Conservation (phyloP, 2,329 filamentous ascomycete species). For the Sporothrix inflata region DNA sequence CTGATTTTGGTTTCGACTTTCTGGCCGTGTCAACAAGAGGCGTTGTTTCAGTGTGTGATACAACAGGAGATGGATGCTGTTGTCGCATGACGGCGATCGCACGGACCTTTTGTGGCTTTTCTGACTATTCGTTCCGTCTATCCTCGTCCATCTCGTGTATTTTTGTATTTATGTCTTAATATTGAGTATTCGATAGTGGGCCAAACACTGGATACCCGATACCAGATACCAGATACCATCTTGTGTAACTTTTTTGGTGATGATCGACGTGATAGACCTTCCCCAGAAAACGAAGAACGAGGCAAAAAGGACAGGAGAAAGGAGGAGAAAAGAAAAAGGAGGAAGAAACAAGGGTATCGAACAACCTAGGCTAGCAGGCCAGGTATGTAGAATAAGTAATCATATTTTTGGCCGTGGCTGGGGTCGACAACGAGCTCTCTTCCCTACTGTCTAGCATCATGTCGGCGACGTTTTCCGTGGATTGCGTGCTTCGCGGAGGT, state of each 20-base stretch:
- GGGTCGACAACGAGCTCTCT: not conserved
- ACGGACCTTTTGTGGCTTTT: no score
- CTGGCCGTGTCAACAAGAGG: not conserved
- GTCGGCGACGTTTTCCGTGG: not conserved
- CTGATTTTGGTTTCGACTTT: not conserved
- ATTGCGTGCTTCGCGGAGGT: slow-evolving; percentile 1
- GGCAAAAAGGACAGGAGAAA: not conserved
- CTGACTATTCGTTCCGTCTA: not conserved
- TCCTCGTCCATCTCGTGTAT: no score
- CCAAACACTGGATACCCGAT: not conserved
- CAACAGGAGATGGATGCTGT: no score
- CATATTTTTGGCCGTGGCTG: not conserved
- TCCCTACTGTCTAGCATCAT: not conserved
- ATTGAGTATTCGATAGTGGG: no score
- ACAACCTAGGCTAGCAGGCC: no score
- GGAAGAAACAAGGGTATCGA: no score
- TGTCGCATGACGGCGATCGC: no score
- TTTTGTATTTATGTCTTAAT: not conserved
- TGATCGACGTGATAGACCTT: not conserved
- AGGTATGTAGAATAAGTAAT: not conserved
- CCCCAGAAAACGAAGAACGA: not conserved
- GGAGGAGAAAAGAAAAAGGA: not conserved
- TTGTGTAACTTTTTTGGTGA: no score
- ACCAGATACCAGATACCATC: not conserved
- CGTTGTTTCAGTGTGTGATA: not conserved